Percentiles rank a stretch among this genome's conserved stretches.
These are phyloP conservation scores for Cyberlindnera saturnus DNA, from an alignment of 805 yeast species.

Conservation along the genomic window DNA sequence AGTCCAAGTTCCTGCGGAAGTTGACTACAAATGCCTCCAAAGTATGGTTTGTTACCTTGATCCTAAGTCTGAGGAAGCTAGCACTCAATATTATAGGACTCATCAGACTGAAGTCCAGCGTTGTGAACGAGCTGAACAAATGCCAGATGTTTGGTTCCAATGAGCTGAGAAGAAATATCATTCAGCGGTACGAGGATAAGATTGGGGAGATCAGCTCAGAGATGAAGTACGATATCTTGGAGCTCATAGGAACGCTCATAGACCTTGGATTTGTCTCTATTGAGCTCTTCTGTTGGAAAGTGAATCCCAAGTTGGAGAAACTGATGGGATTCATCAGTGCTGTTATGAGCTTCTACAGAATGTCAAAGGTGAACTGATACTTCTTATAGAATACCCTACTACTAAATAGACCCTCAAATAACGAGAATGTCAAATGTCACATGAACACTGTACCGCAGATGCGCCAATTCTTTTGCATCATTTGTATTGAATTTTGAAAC, in stretches of 20 bases:
- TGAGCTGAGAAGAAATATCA: conserved; percentile 7
- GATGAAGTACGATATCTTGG: conserved; percentile 4
- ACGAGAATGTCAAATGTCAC: too few relatives aligned
- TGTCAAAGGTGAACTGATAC: conserved; percentile 5
- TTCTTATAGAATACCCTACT: too few relatives aligned
- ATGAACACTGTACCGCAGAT: too few relatives aligned
- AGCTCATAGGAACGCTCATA: conserved; percentile 14
- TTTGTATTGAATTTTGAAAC: too few relatives aligned
- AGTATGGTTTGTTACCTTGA: conserved; percentile 17
- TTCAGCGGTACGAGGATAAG: conserved; percentile 9
- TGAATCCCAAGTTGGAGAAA: conserved; percentile 12
- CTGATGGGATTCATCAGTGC: conserved; percentile 11
- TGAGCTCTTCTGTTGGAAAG: conserved; percentile 13
- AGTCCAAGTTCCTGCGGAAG: conserved; percentile 1
- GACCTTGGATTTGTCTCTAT: conserved; percentile 16
- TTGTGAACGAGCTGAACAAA: conserved; percentile 4
- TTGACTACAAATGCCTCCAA: conserved; percentile 8
- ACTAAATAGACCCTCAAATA: too few relatives aligned
- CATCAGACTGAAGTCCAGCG: conserved; percentile 3
- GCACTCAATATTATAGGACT: conserved; percentile 4
- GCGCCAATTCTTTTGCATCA: too few relatives aligned
- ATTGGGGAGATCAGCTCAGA: conserved; percentile 10
- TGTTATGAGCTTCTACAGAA: conserved; percentile 14
- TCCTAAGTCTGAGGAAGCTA: conserved; percentile 8
- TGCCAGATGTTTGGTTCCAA: neutral